Evolutionary conservation across 1,139 yeast species (phyloP).

Genomic region (Lodderomyces parapsilosis): DNA sequence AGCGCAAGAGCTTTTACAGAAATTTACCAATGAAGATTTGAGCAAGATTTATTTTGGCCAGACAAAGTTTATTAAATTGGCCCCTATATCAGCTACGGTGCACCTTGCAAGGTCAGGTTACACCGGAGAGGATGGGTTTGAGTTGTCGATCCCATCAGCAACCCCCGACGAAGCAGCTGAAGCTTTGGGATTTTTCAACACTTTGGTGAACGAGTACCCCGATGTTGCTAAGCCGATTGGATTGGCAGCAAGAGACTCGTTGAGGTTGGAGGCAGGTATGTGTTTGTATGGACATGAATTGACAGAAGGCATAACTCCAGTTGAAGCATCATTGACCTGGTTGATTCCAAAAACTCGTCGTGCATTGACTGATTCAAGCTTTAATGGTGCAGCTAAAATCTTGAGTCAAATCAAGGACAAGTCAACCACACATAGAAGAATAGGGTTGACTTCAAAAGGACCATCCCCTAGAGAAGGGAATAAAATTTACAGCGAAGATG

Average conservation of each 20-base stretch:
- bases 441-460: slow-evolving; percentile 72
- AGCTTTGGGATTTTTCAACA: slow-evolving; percentile 61
- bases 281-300: slow-evolving; percentile 94
- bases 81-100: slow-evolving; percentile 41
- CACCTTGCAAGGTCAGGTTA: slow-evolving; percentile 94
- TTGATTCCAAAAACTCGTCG: slow-evolving; percentile 82
- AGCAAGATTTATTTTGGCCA: slow-evolving; percentile 71
- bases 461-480: slow-evolving; percentile 93
- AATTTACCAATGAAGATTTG: slow-evolving; percentile 60
- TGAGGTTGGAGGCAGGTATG: slow-evolving; percentile 97
- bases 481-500: slow-evolving; percentile 54
- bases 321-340: slow-evolving; percentile 89
- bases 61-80: slow-evolving; percentile 55
- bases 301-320: slow-evolving; percentile 77
- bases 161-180: slow-evolving; percentile 40
- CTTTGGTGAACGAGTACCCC: slow-evolving; percentile 55
- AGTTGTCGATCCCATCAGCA: slow-evolving; percentile 69
- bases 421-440: slow-evolving; percentile 59
- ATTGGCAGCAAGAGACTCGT: slow-evolving; percentile 93
- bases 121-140: slow-evolving; percentile 98
- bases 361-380: slow-evolving; percentile 34
- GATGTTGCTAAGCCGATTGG: slow-evolving; percentile 82
- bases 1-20: slow-evolving; percentile 64
- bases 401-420: slow-evolving; percentile 70
- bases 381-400: slow-evolving; percentile 77